phyloP scores from a whole-genome alignment of 176 grass and related monocot species.

The Musa itinerans region DNA sequence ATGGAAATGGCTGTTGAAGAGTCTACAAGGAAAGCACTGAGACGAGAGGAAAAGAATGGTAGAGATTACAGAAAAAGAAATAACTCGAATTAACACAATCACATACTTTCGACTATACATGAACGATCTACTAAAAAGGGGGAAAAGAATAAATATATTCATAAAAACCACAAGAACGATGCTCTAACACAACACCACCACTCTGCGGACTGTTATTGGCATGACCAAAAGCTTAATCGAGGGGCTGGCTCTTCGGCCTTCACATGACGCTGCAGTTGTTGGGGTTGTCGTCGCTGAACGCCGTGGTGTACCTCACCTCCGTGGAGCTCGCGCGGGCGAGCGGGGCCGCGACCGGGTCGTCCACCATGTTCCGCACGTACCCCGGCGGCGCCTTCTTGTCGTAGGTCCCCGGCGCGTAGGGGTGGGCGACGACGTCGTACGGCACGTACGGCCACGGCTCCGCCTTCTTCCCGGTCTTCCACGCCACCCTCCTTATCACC shows the following conservation, averaged over 20 bases:
- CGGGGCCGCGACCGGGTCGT: conserved; percentile 32
- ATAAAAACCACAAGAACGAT: too few species aligned
- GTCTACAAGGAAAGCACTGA: conserved; percentile 43
- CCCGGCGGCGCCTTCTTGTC: conserved; percentile 80
- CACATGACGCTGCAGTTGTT: conserved; percentile 58
- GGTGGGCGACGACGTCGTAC: conserved; percentile 49
- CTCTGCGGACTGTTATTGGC: too few species aligned
- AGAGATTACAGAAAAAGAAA: too few species aligned
- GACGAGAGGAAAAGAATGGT: background rate
- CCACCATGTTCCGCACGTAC: conserved; percentile 40
- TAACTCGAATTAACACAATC: too few species aligned
- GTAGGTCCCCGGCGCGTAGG: conserved; percentile 52
- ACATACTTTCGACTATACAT: too few species aligned
- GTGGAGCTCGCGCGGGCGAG: conserved; percentile 34
- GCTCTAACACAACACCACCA: too few species aligned
- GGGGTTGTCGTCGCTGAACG: conserved; percentile 72
- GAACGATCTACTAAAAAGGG: too few species aligned
- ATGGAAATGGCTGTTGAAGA: conserved; percentile 81
- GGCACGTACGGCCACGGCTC: conserved; percentile 64
- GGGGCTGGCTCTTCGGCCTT: background rate
- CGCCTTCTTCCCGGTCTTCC: conserved; percentile 46
- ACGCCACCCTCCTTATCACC: conserved; percentile 31
- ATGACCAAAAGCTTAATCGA: too few species aligned
- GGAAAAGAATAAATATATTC: too few species aligned
- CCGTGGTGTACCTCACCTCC: conserved; percentile 37